Conservation (phyloP, 192 early-diverging fungal genomes). For the Entomortierella beljakovae region DNA sequence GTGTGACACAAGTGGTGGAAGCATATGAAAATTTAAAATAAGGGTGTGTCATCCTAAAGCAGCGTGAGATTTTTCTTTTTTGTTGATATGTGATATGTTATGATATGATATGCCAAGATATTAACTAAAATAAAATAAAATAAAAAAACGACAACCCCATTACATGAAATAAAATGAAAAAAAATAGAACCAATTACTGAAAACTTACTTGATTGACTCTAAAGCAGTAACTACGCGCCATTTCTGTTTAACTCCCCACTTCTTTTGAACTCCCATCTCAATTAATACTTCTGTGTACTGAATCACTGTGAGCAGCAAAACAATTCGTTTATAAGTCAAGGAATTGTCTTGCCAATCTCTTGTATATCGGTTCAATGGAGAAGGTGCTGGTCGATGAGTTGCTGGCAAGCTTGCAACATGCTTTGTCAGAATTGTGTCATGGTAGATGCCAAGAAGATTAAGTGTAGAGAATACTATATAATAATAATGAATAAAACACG, state of each 20-base stretch:
- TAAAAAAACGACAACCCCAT: too few relatives aligned
- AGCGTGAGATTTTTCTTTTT: not conserved
- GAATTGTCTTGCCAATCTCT: slow-evolving; percentile 63
- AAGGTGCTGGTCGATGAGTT: slow-evolving; percentile 55
- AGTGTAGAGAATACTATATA: slow-evolving; percentile 79
- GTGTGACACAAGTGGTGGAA: slow-evolving; percentile 41
- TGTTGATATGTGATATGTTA: too few relatives aligned
- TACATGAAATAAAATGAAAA: not conserved
- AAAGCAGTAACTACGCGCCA: slow-evolving; percentile 72
- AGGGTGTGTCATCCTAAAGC: slow-evolving; percentile 13
- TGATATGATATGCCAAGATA: not conserved
- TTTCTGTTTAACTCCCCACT: slow-evolving; percentile 67
- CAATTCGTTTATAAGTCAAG: slow-evolving; percentile 63
- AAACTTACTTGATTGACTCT: slow-evolving; percentile 75
- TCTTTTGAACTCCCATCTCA: slow-evolving; percentile 83
- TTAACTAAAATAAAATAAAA: not conserved
- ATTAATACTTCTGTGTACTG: slow-evolving; percentile 78
- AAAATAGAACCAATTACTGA: not conserved
- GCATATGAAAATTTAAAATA: slow-evolving; percentile 18
- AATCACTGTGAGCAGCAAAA: slow-evolving; percentile 75
- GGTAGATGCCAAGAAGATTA: slow-evolving; percentile 85
- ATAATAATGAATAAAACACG: too few relatives aligned
- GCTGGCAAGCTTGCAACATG: slow-evolving; percentile 57
- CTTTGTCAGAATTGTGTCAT: slow-evolving; percentile 81
- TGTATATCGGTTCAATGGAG: slow-evolving; percentile 81